phyloP scores from a whole-genome alignment of 1,284 basidiomycete species.

The Nidula niveotomentosa region DNA sequence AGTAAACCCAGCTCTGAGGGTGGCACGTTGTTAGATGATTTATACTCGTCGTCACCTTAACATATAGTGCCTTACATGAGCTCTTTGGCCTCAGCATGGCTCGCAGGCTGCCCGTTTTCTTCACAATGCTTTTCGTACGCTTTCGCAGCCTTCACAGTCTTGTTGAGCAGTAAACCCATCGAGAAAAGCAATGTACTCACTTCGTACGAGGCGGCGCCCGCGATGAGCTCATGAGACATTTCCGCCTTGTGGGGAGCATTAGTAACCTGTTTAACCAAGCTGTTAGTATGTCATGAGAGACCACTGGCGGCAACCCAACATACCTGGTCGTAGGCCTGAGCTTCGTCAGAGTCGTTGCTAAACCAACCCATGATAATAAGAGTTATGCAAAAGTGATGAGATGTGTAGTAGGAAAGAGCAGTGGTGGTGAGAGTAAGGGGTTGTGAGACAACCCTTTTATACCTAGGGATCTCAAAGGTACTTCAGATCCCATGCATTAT shows the following conservation, averaged over 20 bases:
- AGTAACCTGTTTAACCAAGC: conserved; percentile 29
- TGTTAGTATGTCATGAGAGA: not conserved
- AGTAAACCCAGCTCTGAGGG: conserved; percentile 37
- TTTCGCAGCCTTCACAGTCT: conserved; percentile 43
- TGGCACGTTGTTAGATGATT: conserved; percentile 33
- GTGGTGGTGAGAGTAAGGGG: no score
- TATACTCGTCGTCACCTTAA: conserved; percentile 29
- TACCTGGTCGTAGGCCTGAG: conserved; percentile 45
- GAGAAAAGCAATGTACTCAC: conserved; percentile 14
- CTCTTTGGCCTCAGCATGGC: conserved; percentile 46
- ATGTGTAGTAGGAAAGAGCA: no score
- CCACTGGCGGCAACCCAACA: conserved; percentile 1
- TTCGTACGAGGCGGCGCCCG: conserved; percentile 56
- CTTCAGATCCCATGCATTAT: no score
- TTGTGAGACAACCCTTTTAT: no score
- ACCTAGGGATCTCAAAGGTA: no score
- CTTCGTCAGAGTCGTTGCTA: conserved; percentile 45
- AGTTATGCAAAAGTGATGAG: no score
- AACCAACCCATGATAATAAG: conserved; percentile 52
- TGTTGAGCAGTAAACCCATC: not conserved
- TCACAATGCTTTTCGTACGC: conserved; percentile 52
- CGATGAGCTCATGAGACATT: conserved; percentile 67
- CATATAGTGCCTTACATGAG: conserved; percentile 24
- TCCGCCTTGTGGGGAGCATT: conserved; percentile 54
- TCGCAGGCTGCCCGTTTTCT: conserved; percentile 39